Evolutionary conservation across 257 asterid genomes (phyloP).

Genomic region (Craterostigma plantagineum): DNA sequence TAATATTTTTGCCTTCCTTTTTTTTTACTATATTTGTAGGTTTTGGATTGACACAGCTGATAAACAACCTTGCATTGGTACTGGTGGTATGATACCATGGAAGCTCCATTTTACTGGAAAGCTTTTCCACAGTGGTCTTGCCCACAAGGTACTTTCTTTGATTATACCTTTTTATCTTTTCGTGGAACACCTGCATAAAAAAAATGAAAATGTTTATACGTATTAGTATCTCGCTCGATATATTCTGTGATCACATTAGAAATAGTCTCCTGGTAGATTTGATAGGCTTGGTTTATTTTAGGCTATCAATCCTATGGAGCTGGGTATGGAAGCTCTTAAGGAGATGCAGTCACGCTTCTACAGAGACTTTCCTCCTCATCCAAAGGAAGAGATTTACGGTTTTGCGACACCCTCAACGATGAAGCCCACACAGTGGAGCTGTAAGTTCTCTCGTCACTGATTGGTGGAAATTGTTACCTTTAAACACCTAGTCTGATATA

Average conservation of each 20-base stretch:
- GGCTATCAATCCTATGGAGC: slow-evolving; percentile 96
- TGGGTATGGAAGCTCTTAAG: slow-evolving; percentile 87
- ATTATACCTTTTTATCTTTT: not conserved
- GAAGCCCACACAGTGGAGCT: slow-evolving; percentile 95
- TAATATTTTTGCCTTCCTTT: slow-evolving; percentile 5
- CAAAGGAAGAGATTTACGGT: slow-evolving; percentile 53
- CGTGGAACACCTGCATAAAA: not conserved
- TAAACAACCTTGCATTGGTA: slow-evolving; percentile 97
- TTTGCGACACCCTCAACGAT: slow-evolving; percentile 97
- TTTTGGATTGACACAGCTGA: slow-evolving; percentile 99
- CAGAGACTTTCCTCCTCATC: slow-evolving; percentile 80
- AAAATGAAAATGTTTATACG: not conserved
- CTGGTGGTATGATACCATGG: slow-evolving; percentile 98
- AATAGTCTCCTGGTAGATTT: not conserved
- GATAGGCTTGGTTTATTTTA: slow-evolving; percentile 11
- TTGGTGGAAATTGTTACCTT: slow-evolving; percentile 6
- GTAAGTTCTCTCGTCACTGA: slow-evolving; percentile 25
- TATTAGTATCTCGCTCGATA: not conserved
- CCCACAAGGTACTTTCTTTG: slow-evolving; percentile 72
- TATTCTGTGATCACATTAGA: not conserved
- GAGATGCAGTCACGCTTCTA: slow-evolving; percentile 65
- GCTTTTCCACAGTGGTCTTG: slow-evolving; percentile 92
- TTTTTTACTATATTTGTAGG: too few relatives aligned
- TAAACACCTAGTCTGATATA: slow-evolving; percentile 8
- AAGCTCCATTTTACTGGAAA: slow-evolving; percentile 68